Conservation (phyloP, 768 basidiomycete species). For the Gelatoporia subvermispora region DNA sequence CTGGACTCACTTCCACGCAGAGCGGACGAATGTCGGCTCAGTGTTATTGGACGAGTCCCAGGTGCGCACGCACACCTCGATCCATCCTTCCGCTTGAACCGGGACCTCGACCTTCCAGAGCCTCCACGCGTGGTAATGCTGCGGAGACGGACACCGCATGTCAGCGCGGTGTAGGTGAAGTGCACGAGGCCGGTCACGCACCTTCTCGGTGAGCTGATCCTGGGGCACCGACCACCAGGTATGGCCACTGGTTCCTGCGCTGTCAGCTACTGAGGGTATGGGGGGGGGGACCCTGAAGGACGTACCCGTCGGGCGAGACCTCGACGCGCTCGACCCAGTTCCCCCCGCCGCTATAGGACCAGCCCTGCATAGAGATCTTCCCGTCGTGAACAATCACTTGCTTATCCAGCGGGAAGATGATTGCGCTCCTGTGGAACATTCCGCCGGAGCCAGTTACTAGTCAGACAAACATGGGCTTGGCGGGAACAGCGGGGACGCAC, state of each 20-base stretch:
- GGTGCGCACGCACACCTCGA: constrained; percentile 49
- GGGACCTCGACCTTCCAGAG: constrained; percentile 49
- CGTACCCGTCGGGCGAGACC: constrained; percentile 44
- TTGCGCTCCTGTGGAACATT: constrained; percentile 38
- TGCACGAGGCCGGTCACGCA: constrained; percentile 5
- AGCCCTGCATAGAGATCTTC: constrained; percentile 33
- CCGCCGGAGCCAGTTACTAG: background rate
- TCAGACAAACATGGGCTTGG: background rate
- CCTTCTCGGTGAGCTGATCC: constrained; percentile 47
- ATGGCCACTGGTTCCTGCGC: constrained; percentile 31
- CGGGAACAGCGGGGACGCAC: constrained; percentile 31
- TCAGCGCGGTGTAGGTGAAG: background rate
- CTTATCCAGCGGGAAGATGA: constrained; percentile 40
- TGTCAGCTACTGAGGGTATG: background rate
- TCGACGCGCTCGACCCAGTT: constrained; percentile 57
- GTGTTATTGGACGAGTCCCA: constrained; percentile 60
- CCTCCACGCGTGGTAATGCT: constrained; percentile 54
- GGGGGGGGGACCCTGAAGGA: background rate
- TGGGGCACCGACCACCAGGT: constrained; percentile 45
- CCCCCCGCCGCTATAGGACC: constrained; percentile 32
- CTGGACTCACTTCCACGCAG: constrained; percentile 46
- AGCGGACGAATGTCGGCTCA: constrained; percentile 49
- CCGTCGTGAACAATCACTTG: constrained; percentile 46
- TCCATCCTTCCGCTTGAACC: constrained; percentile 52
- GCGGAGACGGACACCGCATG: background rate